Evolutionary conservation across 2,329 filamentous ascomycete genomes (phyloP), one percentile per base, ranked within the genome.

Genomic region (Xenoacremonium recifei): DNA sequence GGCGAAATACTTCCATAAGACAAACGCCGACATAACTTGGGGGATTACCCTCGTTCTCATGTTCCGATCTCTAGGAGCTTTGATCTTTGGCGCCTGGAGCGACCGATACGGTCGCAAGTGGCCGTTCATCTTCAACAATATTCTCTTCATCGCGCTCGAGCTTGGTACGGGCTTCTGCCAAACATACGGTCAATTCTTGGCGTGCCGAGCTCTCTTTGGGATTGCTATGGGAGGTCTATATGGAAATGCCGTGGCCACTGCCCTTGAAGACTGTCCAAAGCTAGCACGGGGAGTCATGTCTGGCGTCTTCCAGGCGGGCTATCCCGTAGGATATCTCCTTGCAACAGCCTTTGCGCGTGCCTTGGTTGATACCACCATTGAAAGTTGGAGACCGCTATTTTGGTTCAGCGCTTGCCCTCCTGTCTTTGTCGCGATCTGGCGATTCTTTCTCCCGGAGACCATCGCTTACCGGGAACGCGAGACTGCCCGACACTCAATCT

Each of bases 141-240:
- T 90, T 44, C 67, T 89, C 18, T 72, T 88, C 4, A 82, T 82
- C 32, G 51, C 82, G 17, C 67, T 85, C 4, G 80, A 87, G 61
- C 79, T 90, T 44, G 87, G 82, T 18, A 93, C 89, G 15, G 89
- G 89, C 53, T 93, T 89, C 67, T 79, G 80, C 59, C 56, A 62
- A 0, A 90, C 84, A 0, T 93, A 89, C 60, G 63, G 76, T 40
- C 79, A 88, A 55, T 91, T 91, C 62, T 68, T 90, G n/a, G 85
- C 80, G 7, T 85, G 89, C 1, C 75, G 87, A 37, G 79, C 80
- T 47, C 66, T 89, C 11, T 90, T 89, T 54, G 87, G 87, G 16
- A 69, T 90, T 11, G 87, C 88, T 64, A 90, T 90, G 86, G 87
- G 86, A 27, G 87, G 87, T 53, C 82, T 90, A 11, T 89, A 89